Evolutionary conservation across 108 stramenopile species (phyloP), one percentile per base, ranked within the genome.

Genomic region (Craspedostauros australis): DNA sequence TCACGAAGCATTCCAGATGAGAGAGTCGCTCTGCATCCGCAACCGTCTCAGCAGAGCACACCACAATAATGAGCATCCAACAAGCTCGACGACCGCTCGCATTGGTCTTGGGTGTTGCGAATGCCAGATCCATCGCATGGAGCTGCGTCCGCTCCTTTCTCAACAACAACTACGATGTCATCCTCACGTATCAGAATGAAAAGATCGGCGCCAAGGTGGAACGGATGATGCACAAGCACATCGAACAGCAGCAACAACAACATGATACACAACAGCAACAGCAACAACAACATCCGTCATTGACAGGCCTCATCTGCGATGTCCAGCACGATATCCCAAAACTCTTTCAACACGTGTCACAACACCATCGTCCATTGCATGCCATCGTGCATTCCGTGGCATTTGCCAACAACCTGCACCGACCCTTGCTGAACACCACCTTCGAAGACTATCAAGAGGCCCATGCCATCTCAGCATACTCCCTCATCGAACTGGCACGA

Each of bases 21-120:
- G n/a, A n/a, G n/a, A n/a, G n/a, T n/a, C n/a, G n/a, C n/a, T n/a
- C n/a, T n/a, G n/a, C n/a, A n/a, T n/a, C n/a, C n/a, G n/a, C n/a
- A n/a, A n/a, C n/a, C n/a, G n/a, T n/a, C n/a, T n/a, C n/a, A n/a
- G n/a, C n/a, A n/a, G n/a, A n/a, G n/a, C n/a, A n/a, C n/a, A n/a
- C n/a, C n/a, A n/a, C n/a, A n/a, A n/a, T n/a, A n/a, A n/a, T n/a
- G n/a, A n/a, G n/a, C n/a, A n/a, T n/a, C n/a, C n/a, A n/a, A n/a
- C n/a, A n/a, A n/a, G n/a, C n/a, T n/a, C n/a, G n/a, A n/a, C n/a
- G n/a, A n/a, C n/a, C n/a, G n/a, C n/a, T 70, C 22, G 79, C 72
- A 14, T 45, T 80, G 20, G 47, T 80, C 43, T 57, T 74, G 66
- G 79, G 79, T 8, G 68, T 80, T 15, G 73, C 79, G 48, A 80